Percentiles rank a stretch among this genome's conserved stretches.
These are phyloP conservation scores for Ensete ventricosum DNA, from an alignment of 176 grass and related monocot species.

Conservation along the genomic window DNA sequence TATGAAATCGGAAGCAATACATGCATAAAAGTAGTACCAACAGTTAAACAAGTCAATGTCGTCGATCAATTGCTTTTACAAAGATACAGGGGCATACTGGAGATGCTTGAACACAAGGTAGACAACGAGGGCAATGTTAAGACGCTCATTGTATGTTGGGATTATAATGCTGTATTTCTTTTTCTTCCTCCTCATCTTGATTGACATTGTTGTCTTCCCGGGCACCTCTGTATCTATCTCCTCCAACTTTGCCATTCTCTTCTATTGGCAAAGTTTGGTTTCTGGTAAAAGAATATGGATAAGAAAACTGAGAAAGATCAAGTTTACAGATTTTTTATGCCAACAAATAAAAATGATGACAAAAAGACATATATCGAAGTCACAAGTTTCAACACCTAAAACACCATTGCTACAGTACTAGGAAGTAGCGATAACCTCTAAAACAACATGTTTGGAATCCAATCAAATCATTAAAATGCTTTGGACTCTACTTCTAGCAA, in stretches of 20 bases:
- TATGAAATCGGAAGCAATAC: neutral
- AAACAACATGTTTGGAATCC: too few relatives aligned
- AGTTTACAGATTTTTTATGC: neutral
- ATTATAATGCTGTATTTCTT: constrained; percentile 74
- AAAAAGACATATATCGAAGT: neutral
- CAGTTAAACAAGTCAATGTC: neutral
- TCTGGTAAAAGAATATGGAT: neutral
- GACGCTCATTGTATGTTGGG: constrained; percentile 94
- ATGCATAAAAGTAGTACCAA: neutral
- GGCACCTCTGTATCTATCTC: constrained; percentile 3
- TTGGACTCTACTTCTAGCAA: neutral
- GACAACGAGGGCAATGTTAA: constrained; percentile 79
- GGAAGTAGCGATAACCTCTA: neutral
- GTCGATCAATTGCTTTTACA: neutral
- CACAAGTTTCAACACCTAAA: neutral
- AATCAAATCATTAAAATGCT: too few relatives aligned
- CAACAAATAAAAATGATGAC: neutral
- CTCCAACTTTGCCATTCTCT: constrained; percentile 6
- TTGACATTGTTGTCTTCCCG: neutral
- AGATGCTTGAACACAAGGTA: constrained; percentile 96
- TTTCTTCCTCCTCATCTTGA: constrained; percentile 18
- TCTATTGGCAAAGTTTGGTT: neutral
- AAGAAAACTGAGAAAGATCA: neutral
- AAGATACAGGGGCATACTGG: constrained; percentile 22
- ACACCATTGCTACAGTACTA: neutral